Base-by-base conservation (phyloP, 2,329 filamentous ascomycete genomes). In the Pestalotiopsis sp. region DNA sequence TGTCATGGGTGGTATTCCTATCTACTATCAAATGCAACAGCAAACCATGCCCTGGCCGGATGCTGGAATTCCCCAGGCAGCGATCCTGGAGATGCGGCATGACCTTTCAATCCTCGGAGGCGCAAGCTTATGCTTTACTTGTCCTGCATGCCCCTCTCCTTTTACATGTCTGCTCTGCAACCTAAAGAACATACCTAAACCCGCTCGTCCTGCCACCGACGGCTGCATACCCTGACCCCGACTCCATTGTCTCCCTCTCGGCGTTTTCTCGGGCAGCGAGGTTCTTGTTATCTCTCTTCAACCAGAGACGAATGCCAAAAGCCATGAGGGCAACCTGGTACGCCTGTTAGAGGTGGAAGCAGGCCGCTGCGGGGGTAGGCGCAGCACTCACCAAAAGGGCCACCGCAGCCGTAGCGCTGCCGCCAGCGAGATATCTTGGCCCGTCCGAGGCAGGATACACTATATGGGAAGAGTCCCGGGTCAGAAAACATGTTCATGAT, bases 331-430 rank as follows among this genome's bases (percentile, higher is more conserved):
- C 86, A 0, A 89, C 90, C 58, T 64, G 3, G 9, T 12, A 23
- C 12, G 11, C 17, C 27, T 49, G 39, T 20, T 31, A 20, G 31
- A 25, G 27, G 27, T 39, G 13, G 20, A 20, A 20, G 17, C 3
- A 20, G 7, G n/a, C n/a, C 36, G n/a, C n/a, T 36, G n/a, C 4
- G 3, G 9, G 36, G 6, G 4, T 7, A 7, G 9, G 17, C 20
- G 13, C 11, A 25, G 14, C 9, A 49, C 61, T 49, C 20, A 64
- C 61, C 12, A 64, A 6, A 38, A 64, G 39, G 78, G 90, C 91
- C 57, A 92, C 88, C 0, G 82, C 85, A 0, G 90, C 86, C 71
- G 90, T 91, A 3, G 91, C 85, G 67, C 82, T 86, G 0, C 91
- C 90, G 2, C 86, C 88, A 1, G 81, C 76, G 3, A 83, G 79